Evolutionary conservation across 1,284 basidiomycete species (phyloP), one percentile per base, ranked within the genome.

Genomic region (Rugosomyces carneus): DNA sequence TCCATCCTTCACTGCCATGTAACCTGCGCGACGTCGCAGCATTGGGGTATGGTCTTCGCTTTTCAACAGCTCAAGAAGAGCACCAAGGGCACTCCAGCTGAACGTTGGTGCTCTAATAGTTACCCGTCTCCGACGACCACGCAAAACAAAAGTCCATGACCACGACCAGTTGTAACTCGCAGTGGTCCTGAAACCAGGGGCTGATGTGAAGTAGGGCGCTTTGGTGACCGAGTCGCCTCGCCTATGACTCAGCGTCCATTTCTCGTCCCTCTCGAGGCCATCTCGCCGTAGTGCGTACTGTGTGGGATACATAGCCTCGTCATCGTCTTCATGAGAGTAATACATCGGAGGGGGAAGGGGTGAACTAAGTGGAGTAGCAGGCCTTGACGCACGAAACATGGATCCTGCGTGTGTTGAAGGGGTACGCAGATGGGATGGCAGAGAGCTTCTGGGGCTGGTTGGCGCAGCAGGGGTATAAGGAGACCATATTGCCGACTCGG

Each of bases 81-180:
- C 49, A n/a, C 49, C 36, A 35, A 51, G 32, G 20, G 43, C 27
- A 42, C 15, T 37, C 34, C 29, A 46, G 19, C 26, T 52, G 58
- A 47, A 38, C 57, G 51, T 45, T 19, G 74, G 72, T 20, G 64
- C 32, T 10, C 59, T 58, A 2, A 75, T 16, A 23, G 63, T 63
- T 49, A 77, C 56, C 21, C 70, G 63, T 40, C 71, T 64, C 20
- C 69, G 58, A 29, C 72, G 62, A 0, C 72, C 72, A 27, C 59
- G 49, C 42, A 75, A 64, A 13, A 65, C 62, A 51, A 76, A 75
- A 7, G 67, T 61, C 64, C 67, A 69, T 27, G 66, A 65, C 64
- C 64, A 66, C 18, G 55, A 50, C 56, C 57, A 62, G 16, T 49
- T 47, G 8, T 49, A 53, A 7, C 47, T 54, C 23, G 45, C 37